These are phyloP conservation scores for Grosmannia huntii DNA, from an alignment of 2,329 filamentous ascomycete species.

Conservation along the genomic window DNA sequence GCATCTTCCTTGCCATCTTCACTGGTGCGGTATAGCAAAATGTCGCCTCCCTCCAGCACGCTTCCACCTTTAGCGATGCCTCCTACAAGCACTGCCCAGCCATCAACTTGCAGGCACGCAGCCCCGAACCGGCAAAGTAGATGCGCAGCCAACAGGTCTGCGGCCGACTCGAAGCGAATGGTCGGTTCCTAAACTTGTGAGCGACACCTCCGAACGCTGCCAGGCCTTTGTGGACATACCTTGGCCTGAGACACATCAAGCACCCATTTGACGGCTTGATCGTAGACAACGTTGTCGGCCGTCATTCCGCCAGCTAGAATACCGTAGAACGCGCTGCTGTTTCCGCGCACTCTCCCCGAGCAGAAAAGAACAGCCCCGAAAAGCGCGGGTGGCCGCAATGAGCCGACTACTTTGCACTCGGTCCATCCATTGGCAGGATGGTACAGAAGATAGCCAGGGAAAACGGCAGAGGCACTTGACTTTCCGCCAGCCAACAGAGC, in stretches of 20 bases:
- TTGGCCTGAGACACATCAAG: conserved; percentile 27
- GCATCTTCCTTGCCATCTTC: conserved; percentile 15
- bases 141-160: background rate
- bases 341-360: conserved; percentile 9
- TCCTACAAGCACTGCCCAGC: conserved; percentile 23
- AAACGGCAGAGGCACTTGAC: conserved; percentile 31
- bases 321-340: conserved; percentile 34
- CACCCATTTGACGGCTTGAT: conserved; percentile 54
- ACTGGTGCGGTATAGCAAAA: conserved; percentile 28
- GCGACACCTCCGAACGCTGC: background rate
- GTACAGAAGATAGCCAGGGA: conserved; percentile 42
- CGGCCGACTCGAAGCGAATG: conserved; percentile 5
- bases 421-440: conserved; percentile 33
- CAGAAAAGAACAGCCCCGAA: conserved; percentile 31
- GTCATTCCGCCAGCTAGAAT: conserved; percentile 62
- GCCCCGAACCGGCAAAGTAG: conserved; percentile 11
- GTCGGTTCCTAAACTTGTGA: conserved; percentile 13
- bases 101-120: conserved; percentile 1
- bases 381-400: conserved; percentile 21
- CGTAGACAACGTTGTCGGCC: conserved; percentile 46
- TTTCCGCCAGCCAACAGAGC: conserved; percentile 53
- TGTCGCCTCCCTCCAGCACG: conserved; percentile 35
- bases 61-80: conserved; percentile 29
- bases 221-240: conserved; percentile 16
- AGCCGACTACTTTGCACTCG: conserved; percentile 24